These are phyloP conservation scores for Aspergillus nanangensis DNA, from an alignment of 495 filamentous ascomycete species.

Conservation along the genomic window DNA sequence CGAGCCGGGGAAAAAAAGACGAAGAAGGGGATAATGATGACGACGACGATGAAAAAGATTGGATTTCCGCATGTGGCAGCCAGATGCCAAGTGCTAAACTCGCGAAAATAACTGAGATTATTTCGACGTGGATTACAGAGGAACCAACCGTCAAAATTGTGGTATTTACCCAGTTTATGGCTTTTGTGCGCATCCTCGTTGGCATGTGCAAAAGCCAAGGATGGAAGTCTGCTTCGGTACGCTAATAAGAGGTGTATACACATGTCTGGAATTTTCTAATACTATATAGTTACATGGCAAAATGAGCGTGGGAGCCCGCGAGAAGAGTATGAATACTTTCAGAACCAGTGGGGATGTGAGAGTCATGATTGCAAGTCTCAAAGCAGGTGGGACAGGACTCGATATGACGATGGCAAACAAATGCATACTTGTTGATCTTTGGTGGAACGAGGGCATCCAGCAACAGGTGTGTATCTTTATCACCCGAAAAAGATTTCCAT, in stretches of 20 bases:
- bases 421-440: slow-evolving; percentile 54
- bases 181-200: slow-evolving; percentile 24
- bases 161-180: slow-evolving; percentile 35
- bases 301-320: slow-evolving; percentile 19
- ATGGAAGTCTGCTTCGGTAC: no score
- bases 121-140: slow-evolving; percentile 29
- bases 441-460: slow-evolving; percentile 53
- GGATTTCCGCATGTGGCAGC: slow-evolving; percentile 16
- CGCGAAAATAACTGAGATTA: slow-evolving; percentile 18
- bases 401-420: slow-evolving; percentile 54
- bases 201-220: slow-evolving; percentile 19
- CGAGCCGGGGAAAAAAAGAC: background rate
- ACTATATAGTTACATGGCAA: slow-evolving; percentile 27
- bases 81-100: slow-evolving; percentile 26
- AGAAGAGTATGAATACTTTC: slow-evolving; percentile 27
- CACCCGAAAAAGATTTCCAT: no score
- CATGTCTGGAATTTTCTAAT: slow-evolving; percentile 4
- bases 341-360: slow-evolving; percentile 14
- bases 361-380: slow-evolving; percentile 41
- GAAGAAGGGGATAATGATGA: slow-evolving; percentile 6
- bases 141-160: slow-evolving; percentile 34
- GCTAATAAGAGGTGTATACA: no score
- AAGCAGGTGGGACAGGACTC: slow-evolving; percentile 44
- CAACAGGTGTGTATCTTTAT: slow-evolving; percentile 42
- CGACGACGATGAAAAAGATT: slow-evolving; percentile 17